Evolutionary conservation across 2,329 filamentous ascomycete genomes (phyloP).

Genomic region (Colletotrichum eremochloae): DNA sequence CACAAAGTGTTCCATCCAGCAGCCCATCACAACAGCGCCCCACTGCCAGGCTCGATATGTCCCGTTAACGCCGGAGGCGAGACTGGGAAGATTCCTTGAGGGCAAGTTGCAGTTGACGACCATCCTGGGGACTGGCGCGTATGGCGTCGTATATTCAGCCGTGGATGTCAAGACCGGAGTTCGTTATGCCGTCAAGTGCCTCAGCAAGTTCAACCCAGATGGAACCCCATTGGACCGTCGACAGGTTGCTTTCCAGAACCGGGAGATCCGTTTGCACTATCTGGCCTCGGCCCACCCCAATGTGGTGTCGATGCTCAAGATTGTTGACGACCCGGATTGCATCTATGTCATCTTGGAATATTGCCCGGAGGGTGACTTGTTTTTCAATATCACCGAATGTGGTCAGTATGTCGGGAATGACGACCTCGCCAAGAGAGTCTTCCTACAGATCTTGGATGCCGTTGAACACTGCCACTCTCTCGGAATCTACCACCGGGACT

Average conservation of each 20-base stretch:
- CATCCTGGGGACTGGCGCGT: conserved; percentile 93
- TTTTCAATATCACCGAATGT: conserved; percentile 96
- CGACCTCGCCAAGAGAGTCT: conserved; percentile 85
- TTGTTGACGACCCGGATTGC: conserved; percentile 91
- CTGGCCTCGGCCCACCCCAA: conserved; percentile 90
- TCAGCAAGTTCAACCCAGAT: conserved; percentile 88
- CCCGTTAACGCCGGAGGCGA: conserved; percentile 81
- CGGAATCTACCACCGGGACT: conserved; percentile 95
- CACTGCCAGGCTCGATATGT: conserved; percentile 61
- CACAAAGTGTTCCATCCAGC: conserved; percentile 59
- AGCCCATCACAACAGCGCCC: conserved; percentile 52
- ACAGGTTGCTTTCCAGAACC: conserved; percentile 90
- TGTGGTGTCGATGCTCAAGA: conserved; percentile 93
- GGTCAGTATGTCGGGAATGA: conserved; percentile 96
- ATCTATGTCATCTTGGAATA: conserved; percentile 97
- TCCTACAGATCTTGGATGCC: conserved; percentile 96
- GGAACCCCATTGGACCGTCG: conserved; percentile 81
- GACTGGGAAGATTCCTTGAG: conserved; percentile 86
- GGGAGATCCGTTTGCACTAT: conserved; percentile 94
- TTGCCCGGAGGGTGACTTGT: conserved; percentile 96
- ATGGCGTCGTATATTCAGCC: conserved; percentile 95
- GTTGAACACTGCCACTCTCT: conserved; percentile 94
- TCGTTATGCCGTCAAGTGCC: conserved; percentile 94
- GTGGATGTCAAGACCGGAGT: conserved; percentile 84
- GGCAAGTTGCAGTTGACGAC: conserved; percentile 85